Evolutionary conservation across 2,329 filamentous ascomycete genomes (phyloP).

Genomic region (Diaporthe eres): DNA sequence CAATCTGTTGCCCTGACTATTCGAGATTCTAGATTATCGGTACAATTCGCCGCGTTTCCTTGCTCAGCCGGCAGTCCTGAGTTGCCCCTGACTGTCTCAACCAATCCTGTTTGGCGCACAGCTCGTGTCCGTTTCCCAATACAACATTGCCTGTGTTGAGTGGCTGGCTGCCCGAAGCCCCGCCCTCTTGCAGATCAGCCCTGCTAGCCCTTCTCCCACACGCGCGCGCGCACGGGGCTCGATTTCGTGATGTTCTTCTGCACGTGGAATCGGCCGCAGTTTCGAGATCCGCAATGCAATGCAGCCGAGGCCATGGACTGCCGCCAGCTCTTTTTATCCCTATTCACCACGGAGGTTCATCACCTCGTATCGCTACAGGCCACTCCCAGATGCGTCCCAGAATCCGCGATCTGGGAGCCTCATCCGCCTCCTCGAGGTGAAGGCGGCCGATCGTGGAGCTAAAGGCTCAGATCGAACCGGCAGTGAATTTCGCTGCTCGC

Average conservation of each 20-base stretch:
- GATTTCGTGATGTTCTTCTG: background rate
- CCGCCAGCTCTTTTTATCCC: background rate
- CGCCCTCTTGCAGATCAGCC: conserved; percentile 6
- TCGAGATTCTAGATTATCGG: background rate
- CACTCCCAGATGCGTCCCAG: conserved; percentile 8
- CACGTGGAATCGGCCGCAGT: background rate
- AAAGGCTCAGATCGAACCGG: background rate
- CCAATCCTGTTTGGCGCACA: background rate
- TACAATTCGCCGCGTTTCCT: background rate
- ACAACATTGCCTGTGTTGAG: background rate
- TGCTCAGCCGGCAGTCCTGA: background rate
- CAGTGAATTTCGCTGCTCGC: background rate
- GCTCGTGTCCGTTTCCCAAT: background rate
- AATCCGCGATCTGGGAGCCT: background rate
- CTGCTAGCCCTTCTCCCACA: background rate
- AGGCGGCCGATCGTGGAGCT: background rate
- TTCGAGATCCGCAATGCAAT: conserved; percentile 2
- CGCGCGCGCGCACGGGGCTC: background rate
- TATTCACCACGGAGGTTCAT: background rate
- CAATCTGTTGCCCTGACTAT: too few species aligned
- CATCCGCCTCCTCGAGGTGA: background rate
- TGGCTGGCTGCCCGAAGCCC: background rate
- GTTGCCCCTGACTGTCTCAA: background rate
- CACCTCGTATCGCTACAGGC: conserved; percentile 8
- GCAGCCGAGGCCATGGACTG: background rate